Evolutionary conservation across 225 moss, liverwort and hornwort species (phyloP).

Genomic region (Sphagnum tenellum): DNA sequence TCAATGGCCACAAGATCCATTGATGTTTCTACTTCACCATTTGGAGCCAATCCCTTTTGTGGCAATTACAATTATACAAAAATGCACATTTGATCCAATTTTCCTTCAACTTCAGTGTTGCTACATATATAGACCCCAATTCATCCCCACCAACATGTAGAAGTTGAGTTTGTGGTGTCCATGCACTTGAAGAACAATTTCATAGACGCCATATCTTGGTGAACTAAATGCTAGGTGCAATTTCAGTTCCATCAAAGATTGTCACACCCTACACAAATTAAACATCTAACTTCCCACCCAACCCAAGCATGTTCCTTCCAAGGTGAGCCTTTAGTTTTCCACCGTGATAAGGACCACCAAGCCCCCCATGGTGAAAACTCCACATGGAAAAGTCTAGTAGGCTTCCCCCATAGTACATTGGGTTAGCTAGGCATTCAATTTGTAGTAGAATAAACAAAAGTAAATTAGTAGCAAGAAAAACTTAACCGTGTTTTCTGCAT

Average conservation of each 20-base stretch:
- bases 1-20: slow-evolving; percentile 69
- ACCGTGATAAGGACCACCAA: slow-evolving; percentile 19
- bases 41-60: slow-evolving; percentile 48
- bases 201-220: slow-evolving; percentile 92
- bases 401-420: slow-evolving; percentile 41
- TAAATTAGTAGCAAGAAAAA: no score
- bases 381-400: slow-evolving; percentile 21
- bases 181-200: slow-evolving; percentile 61
- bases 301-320: slow-evolving; percentile 15
- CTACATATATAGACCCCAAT: slow-evolving; percentile 36
- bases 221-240: slow-evolving; percentile 57
- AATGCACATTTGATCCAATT: no score
- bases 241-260: slow-evolving; percentile 86
- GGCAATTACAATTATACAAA: slow-evolving; percentile 23
- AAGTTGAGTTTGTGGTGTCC: slow-evolving; percentile 66
- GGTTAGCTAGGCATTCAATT: slow-evolving; percentile 57
- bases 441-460: background rate
- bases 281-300: slow-evolving; percentile 68
- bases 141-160: slow-evolving; percentile 78
- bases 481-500: no score
- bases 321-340: slow-evolving; percentile 28
- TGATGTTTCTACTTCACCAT: slow-evolving; percentile 62
- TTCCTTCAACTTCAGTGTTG: slow-evolving; percentile 25
- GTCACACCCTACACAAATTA: slow-evolving; percentile 93
- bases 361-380: slow-evolving; percentile 13